Percentiles rank a stretch among this genome's conserved stretches.
phyloP scores from a whole-genome alignment of 805 yeast genomes.

The Schwanniomyces vanrijiae region DNA sequence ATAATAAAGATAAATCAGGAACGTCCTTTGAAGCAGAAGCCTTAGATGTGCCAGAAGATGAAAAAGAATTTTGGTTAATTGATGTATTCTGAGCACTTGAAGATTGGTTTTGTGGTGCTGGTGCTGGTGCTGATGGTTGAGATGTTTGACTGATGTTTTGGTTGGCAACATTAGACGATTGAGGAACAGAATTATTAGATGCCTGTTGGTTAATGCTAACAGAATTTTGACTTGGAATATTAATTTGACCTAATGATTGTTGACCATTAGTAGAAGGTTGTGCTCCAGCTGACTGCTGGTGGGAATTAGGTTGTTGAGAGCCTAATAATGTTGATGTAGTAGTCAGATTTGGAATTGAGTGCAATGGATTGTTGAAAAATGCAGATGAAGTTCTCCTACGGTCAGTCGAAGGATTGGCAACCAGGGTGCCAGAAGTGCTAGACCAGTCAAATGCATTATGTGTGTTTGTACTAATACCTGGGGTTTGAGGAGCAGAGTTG shows the following conservation, averaged over 20 bases:
- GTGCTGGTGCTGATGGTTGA: conserved; percentile 1
- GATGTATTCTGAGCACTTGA: conserved; percentile 6
- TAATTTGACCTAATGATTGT: conserved; percentile 2
- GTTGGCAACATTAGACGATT: conserved; percentile 11
- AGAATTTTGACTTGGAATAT: conserved; percentile 4
- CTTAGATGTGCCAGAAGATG: conserved; percentile 3
- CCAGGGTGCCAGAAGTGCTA: conserved; percentile 11
- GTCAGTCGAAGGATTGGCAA: conserved; percentile 17
- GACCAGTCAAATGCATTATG: conserved; percentile 35
- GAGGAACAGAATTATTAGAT: conserved; percentile 14
- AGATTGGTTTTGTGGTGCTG: conserved; percentile 5
- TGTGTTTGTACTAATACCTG: conserved; percentile 19
- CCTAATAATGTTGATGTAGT: conserved; percentile 11
- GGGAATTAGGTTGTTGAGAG: conserved; percentile 12
- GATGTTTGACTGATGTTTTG: conserved; percentile 4
- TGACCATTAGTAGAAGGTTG: conserved; percentile 13
- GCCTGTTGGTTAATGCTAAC: conserved; percentile 2
- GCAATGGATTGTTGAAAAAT: conserved; percentile 40
- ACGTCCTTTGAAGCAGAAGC: conserved; percentile 33
- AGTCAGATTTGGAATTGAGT: conserved; percentile 12
- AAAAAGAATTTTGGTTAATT: conserved; percentile 5
- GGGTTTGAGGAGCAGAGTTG: conserved; percentile 41
- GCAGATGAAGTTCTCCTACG: conserved; percentile 56
- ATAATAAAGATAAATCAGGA: conserved; percentile 69
- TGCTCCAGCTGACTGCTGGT: conserved; percentile 10